These are phyloP conservation scores for Solanum lignicaule DNA, from an alignment of 257 asterid species.

Conservation along the genomic window DNA sequence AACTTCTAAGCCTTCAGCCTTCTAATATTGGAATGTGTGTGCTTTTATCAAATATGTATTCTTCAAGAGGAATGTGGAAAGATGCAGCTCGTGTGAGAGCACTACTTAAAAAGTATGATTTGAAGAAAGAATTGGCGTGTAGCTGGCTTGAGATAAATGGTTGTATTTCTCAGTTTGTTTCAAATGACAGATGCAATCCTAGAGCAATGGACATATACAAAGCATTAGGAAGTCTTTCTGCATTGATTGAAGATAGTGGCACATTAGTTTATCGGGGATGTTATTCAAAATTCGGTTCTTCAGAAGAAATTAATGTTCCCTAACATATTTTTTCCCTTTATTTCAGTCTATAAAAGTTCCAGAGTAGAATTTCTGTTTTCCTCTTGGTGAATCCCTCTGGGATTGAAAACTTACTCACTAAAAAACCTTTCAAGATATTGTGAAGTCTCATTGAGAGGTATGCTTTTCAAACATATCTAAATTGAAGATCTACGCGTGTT, in stretches of 20 bases:
- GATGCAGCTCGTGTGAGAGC: constrained; percentile 45
- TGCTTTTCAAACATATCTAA: background rate
- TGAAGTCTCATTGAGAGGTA: background rate
- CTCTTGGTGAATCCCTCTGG: background rate
- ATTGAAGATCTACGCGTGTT: background rate
- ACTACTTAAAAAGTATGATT: constrained; percentile 19
- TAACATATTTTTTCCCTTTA: background rate
- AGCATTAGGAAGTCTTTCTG: constrained; percentile 20
- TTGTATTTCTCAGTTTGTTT: constrained; percentile 20
- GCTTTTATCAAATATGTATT: constrained; percentile 49
- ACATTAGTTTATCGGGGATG: background rate
- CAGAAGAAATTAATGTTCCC: background rate
- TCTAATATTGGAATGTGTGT: constrained; percentile 39
- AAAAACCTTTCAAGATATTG: background rate
- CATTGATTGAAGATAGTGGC: constrained; percentile 19
- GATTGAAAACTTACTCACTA: background rate
- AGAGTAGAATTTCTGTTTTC: background rate
- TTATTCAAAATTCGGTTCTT: background rate
- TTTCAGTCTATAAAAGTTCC: background rate
- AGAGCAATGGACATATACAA: constrained; percentile 10
- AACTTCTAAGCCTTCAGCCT: constrained; percentile 19
- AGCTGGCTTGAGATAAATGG: constrained; percentile 66
- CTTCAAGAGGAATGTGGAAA: constrained; percentile 61
- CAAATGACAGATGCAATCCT: constrained; percentile 32
- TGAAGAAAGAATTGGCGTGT: constrained; percentile 44